These are phyloP conservation scores for Urtica urens DNA, from an alignment of 306 rosid species.

Conservation along the genomic window DNA sequence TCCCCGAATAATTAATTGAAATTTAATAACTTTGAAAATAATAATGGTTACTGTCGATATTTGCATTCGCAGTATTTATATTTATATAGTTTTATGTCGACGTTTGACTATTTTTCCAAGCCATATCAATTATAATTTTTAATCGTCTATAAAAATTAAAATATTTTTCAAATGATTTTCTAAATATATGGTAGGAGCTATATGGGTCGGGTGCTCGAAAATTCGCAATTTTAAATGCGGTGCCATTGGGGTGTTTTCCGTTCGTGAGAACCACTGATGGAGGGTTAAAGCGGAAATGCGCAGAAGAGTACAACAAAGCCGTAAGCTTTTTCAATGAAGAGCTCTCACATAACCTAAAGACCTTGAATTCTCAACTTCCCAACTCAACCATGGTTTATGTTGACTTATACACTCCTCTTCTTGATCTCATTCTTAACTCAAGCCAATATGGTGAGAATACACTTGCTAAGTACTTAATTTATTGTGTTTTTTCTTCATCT, in stretches of 20 bases:
- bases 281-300: not conserved
- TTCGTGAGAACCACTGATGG: not conserved
- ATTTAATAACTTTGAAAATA: too few relatives aligned
- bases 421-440: constrained; percentile 5
- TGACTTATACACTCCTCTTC: constrained; percentile 7
- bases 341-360: not conserved
- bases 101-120: too few relatives aligned
- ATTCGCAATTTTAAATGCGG: not conserved
- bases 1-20: not conserved
- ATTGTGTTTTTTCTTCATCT: too few relatives aligned
- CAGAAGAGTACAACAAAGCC: not conserved
- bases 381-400: not conserved
- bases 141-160: too few relatives aligned
- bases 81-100: too few relatives aligned
- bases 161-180: too few relatives aligned
- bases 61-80: too few relatives aligned
- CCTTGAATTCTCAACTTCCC: not conserved
- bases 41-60: too few relatives aligned
- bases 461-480: too few relatives aligned
- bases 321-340: not conserved
- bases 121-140: too few relatives aligned
- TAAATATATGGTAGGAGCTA: constrained; percentile 3
- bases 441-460: constrained; percentile 6
- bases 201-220: constrained; percentile 6
- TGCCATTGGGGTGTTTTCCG: constrained; percentile 6